phyloP scores from a whole-genome alignment of 148 eudicot species.

The Chenopodium berlandieri region DNA sequence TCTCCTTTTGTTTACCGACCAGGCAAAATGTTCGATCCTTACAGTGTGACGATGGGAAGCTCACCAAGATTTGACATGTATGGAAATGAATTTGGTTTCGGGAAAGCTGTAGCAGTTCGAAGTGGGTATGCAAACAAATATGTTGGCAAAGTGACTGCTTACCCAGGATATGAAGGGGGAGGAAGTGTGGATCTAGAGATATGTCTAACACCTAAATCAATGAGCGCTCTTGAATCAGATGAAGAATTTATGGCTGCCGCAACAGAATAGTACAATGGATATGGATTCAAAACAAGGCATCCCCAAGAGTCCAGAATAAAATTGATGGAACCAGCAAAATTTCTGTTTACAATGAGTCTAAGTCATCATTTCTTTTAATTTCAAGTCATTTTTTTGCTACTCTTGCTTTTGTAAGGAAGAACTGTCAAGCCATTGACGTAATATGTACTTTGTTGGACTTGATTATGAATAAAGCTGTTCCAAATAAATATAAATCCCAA shows the following conservation, averaged over 20 bases:
- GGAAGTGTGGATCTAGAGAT: constrained; percentile 70
- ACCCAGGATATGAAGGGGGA: constrained; percentile 47
- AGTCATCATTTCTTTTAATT: no score
- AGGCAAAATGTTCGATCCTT: constrained; percentile 12
- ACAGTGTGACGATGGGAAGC: constrained; percentile 39
- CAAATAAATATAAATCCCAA: background rate
- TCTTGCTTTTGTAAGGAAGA: no score
- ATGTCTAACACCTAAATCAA: constrained; percentile 47
- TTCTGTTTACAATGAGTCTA: no score
- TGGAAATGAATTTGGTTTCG: constrained; percentile 53
- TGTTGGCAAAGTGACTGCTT: constrained; percentile 53
- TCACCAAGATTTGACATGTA: constrained; percentile 74
- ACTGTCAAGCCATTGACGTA: background rate
- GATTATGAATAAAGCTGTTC: no score
- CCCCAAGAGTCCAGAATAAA: background rate
- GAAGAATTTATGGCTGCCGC: constrained; percentile 53
- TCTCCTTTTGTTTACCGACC: constrained; percentile 16
- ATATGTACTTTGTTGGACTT: no score
- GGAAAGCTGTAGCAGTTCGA: constrained; percentile 56
- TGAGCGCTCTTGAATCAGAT: constrained; percentile 40
- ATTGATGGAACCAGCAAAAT: background rate
- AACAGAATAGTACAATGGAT: background rate
- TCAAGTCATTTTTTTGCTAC: no score
- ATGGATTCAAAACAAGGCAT: background rate
- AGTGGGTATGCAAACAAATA: constrained; percentile 60